Evolutionary conservation across 495 filamentous ascomycete species (phyloP).

Genomic region (Aspergillus mulundensis): DNA sequence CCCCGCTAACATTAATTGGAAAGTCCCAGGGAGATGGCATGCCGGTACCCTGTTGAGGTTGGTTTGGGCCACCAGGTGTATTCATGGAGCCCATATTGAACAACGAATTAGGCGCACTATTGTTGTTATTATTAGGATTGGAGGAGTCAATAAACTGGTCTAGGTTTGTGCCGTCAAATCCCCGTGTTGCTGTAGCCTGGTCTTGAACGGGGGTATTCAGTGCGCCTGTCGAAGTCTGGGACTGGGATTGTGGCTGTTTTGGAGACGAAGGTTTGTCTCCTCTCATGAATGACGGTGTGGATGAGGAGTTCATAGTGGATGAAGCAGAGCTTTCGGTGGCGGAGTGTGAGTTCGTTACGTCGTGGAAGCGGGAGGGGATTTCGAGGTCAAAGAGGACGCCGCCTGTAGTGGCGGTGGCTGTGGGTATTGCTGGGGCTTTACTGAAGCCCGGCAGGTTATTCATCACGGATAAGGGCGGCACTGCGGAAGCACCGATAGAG

Average conservation of each 20-base stretch:
- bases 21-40: constrained; percentile 26
- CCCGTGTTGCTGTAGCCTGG: background rate
- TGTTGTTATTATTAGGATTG: background rate
- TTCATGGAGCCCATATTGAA: constrained; percentile 12
- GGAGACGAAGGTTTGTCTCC: constrained; percentile 5
- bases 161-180: background rate
- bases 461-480: background rate
- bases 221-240: constrained; percentile 1
- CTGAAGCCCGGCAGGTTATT: constrained; percentile 78
- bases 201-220: constrained; percentile 3
- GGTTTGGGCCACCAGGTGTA: constrained; percentile 9
- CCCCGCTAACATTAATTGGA: constrained; percentile 11
- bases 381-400: constrained; percentile 7
- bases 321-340: constrained; percentile 5
- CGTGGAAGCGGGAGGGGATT: constrained; percentile 13
- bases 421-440: background rate
- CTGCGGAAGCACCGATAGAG: background rate
- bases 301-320: constrained; percentile 11
- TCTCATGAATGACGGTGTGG: constrained; percentile 2
- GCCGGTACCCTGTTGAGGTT: background rate
- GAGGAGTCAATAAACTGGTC: background rate
- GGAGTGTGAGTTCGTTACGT: constrained; percentile 11
- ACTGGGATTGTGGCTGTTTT: constrained; percentile 2
- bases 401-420: background rate
- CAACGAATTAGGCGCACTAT: background rate